Percentiles rank a stretch among this genome's conserved stretches.
Conservation (phyloP, 164 flowering plant genomes). For the Buxus sempervirens region DNA sequence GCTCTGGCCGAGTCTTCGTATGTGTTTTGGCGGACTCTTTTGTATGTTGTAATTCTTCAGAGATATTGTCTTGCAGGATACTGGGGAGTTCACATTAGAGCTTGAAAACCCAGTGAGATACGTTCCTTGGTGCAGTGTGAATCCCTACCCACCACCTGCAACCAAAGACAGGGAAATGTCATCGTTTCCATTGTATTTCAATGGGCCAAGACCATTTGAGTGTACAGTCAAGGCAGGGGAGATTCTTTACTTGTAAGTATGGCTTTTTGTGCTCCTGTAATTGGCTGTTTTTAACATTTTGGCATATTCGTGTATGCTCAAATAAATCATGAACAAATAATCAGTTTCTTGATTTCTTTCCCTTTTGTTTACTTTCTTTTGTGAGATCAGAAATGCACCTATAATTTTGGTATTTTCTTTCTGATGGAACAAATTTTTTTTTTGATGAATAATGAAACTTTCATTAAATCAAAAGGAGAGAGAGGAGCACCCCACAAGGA, state of each 20-base stretch:
- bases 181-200: conserved; percentile 65
- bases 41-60: background rate
- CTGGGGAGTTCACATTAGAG: conserved; percentile 55
- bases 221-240: conserved; percentile 91
- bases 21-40: background rate
- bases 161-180: conserved; percentile 34
- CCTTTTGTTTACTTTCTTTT: background rate
- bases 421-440: too few species aligned
- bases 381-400: too few species aligned
- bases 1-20: background rate
- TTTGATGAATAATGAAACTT: too few species aligned
- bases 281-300: background rate
- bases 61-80: conserved; percentile 33
- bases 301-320: too few species aligned
- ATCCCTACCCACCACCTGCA: conserved; percentile 68
- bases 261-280: background rate
- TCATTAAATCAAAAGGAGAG: too few species aligned
- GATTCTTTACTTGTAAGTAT: conserved; percentile 82
- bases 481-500: too few species aligned
- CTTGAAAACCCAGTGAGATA: conserved; percentile 62
- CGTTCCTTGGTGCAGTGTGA: conserved; percentile 95
- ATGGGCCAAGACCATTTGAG: conserved; percentile 82
- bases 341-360: background rate
- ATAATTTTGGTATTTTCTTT: too few species aligned
- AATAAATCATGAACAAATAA: background rate